Base-by-base conservation (phyloP, 495 filamentous ascomycete genomes). In the Ramalina peruviana region DNA sequence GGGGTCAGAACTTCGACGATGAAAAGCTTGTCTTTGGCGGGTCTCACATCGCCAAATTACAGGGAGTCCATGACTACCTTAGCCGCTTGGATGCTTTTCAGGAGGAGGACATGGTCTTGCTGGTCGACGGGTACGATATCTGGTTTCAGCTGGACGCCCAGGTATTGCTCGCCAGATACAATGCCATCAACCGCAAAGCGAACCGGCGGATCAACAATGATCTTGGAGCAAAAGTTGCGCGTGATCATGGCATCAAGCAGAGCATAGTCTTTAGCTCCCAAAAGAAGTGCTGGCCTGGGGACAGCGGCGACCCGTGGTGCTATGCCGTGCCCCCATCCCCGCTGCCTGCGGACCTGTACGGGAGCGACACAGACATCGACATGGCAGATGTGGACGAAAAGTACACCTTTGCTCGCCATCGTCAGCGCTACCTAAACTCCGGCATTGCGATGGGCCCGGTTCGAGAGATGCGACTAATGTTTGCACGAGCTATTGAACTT, bases 211-310 rank as follows among this genome's bases (percentile, higher is more conserved):
- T 53, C 26, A 23, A 30, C 7, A 19, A 48, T 10, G 36, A 46
- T 6, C 1, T 49, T 15, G 51, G 51, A 3, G 9, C 30, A 17
- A 25, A 48, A 33, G 21, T 40, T 9, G 36, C 27, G 33, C 16
- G 39, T 10, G 40, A 33, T 3, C 44, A 33, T 25, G 15, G n/a
- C n/a, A 15, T 39, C 1, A 40, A 20, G 15, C 51, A 53, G 19
- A 27, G 36, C 23, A 46, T 53, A 3, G 40, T 53, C 1, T 41
- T 53, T 38, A 48, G 43, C 26, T 53, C 51, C 4, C 44, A 49
- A 40, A 53, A 53, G 45, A 48, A 41, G 10, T 53, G 51, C 25
- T 53, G 44, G 44, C 51, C 51, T n/a, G 51, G 51, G 19, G 38
- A 42, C 16, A 16, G 10, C 19, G 25, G 19, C 4, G 44, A 53